A percentile compares a stretch with the other conserved stretches of the same genome.
Evolutionary conservation across 1,284 basidiomycete species (phyloP).

Genomic region (Pterula multifida): DNA sequence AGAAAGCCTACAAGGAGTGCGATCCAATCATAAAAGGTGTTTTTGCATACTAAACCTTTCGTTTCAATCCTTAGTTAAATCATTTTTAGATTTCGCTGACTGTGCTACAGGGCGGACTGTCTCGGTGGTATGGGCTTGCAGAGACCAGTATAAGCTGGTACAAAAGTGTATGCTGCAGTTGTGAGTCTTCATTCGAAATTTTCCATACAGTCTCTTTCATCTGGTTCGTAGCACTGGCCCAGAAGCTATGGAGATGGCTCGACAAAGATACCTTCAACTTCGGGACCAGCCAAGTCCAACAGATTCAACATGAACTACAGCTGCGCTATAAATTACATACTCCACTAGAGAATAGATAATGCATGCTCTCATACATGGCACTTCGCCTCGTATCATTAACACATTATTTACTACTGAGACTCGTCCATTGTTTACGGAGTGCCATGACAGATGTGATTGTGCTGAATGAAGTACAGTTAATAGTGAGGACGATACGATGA

Average conservation of each 20-base stretch:
- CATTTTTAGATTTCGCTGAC: constrained; percentile 66
- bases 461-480: constrained; percentile 19
- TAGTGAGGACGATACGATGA: background rate
- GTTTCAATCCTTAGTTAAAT: no score
- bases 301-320: no score
- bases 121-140: constrained; percentile 78
- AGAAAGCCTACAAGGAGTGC: constrained; percentile 68
- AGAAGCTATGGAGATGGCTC: constrained; percentile 60
- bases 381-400: no score
- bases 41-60: constrained; percentile 3
- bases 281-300: constrained; percentile 39
- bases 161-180: constrained; percentile 76
- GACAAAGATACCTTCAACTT: constrained; percentile 61
- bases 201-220: constrained; percentile 4
- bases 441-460: constrained; percentile 48
- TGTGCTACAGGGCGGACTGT: constrained; percentile 76
- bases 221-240: constrained; percentile 45
- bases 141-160: constrained; percentile 52
- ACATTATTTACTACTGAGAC: constrained; percentile 32
- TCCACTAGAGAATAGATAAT: constrained; percentile 9
- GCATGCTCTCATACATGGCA: background rate
- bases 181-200: constrained; percentile 31
- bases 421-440: constrained; percentile 41
- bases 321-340: no score
- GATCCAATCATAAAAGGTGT: constrained; percentile 66